phyloP scores from a whole-genome alignment of 345 rosid species.

The Kernera saxatilis region DNA sequence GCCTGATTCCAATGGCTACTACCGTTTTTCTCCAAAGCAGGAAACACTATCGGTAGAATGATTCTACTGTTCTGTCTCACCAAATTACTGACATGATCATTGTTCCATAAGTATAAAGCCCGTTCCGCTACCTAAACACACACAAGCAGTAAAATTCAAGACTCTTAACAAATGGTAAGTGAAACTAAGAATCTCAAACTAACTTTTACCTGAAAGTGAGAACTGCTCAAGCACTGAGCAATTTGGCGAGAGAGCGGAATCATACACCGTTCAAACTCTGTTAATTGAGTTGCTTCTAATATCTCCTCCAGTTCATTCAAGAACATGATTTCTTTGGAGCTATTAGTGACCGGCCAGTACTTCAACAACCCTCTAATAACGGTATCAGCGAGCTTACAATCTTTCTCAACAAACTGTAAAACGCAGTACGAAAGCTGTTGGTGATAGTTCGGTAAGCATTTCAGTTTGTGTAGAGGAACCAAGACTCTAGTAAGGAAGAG shows the following conservation, averaged over 20 bases:
- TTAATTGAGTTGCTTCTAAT: conserved; percentile 68
- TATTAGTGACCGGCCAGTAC: conserved; percentile 89
- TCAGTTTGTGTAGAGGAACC: conserved; percentile 83
- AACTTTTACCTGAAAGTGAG: conserved; percentile 76
- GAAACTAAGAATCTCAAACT: neutral
- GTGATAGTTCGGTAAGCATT: conserved; percentile 74
- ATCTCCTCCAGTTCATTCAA: conserved; percentile 85
- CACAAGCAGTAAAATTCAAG: conserved; percentile 6
- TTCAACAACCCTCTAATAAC: conserved; percentile 73
- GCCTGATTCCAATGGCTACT: conserved; percentile 35
- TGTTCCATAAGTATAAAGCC: conserved; percentile 37
- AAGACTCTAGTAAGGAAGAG: conserved; percentile 65
- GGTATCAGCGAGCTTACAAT: conserved; percentile 76
- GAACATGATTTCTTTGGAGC: conserved; percentile 95
- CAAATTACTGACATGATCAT: conserved; percentile 31
- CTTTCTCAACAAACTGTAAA: conserved; percentile 87
- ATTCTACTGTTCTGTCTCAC: conserved; percentile 34
- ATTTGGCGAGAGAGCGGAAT: conserved; percentile 69
- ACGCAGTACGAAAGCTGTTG: conserved; percentile 84
- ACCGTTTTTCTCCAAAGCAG: conserved; percentile 33
- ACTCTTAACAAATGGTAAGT: neutral
- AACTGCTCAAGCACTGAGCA: conserved; percentile 67
- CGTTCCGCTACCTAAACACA: conserved; percentile 35
- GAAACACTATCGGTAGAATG: conserved; percentile 33
- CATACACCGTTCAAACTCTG: conserved; percentile 87